Evolutionary conservation across 1,139 yeast species (phyloP).

Genomic region (Yamadazyma dushanensis): DNA sequence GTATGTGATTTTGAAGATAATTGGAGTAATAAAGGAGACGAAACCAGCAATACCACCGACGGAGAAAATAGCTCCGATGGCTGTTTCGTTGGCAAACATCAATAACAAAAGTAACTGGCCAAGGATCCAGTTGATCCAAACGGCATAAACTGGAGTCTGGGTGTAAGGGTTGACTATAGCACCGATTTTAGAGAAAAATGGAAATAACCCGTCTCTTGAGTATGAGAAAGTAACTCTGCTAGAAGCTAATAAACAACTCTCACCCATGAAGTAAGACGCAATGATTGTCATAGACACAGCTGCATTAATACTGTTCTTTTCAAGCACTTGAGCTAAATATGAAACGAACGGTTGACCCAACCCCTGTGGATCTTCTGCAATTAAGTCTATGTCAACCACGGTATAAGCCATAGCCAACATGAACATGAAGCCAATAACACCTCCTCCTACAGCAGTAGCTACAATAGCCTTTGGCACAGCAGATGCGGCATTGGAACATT

Average conservation of each 20-base stretch:
- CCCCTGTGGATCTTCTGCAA: constrained; percentile 49
- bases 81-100: constrained; percentile 66
- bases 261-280: constrained; percentile 66
- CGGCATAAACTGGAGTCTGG: constrained; percentile 71
- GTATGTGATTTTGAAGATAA: constrained; percentile 58
- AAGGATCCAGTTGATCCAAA: constrained; percentile 59
- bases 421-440: constrained; percentile 60
- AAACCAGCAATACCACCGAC: constrained; percentile 77
- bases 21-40: constrained; percentile 69
- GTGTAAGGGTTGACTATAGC: constrained; percentile 54
- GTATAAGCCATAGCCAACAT: constrained; percentile 70
- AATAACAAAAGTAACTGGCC: constrained; percentile 59
- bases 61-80: constrained; percentile 74
- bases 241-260: constrained; percentile 69
- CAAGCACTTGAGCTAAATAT: constrained; percentile 53
- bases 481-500: constrained; percentile 62
- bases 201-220: constrained; percentile 71
- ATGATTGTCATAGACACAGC: constrained; percentile 62
- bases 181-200: constrained; percentile 51
- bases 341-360: constrained; percentile 70
- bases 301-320: constrained; percentile 45
- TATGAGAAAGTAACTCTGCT: constrained; percentile 70
- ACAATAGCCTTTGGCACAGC: constrained; percentile 71
- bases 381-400: constrained; percentile 50
- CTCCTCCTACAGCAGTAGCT: constrained; percentile 62